Conservation (phyloP, 352 stramenopile genomes). For the Phytophthora gonapodyides region DNA sequence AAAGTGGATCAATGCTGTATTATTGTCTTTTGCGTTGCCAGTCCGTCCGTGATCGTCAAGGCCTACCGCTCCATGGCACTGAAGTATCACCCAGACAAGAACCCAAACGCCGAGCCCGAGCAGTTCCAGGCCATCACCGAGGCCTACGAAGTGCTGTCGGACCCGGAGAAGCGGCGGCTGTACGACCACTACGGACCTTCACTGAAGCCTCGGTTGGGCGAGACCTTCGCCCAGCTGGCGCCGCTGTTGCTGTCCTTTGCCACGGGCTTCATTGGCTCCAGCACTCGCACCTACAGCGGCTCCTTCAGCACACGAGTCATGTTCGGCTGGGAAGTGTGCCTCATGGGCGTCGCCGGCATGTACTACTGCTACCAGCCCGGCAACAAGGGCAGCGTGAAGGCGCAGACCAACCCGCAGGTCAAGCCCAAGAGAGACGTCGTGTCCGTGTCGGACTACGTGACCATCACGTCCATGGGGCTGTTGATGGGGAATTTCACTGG, state of each 20-base stretch:
- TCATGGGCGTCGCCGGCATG: constrained; percentile 62
- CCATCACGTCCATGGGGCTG: constrained; percentile 65
- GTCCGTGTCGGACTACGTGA: constrained; percentile 71
- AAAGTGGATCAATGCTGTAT: background rate
- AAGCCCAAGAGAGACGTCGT: constrained; percentile 51
- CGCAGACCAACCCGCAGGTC: constrained; percentile 19
- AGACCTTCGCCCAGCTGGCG: constrained; percentile 66
- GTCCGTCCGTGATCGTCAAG: constrained; percentile 93
- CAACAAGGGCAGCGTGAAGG: constrained; percentile 11
- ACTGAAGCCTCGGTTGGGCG: constrained; percentile 61
- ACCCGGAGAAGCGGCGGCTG: constrained; percentile 70
- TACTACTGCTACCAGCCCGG: constrained; percentile 57
- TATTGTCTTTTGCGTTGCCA: constrained; percentile 31
- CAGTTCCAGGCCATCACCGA: constrained; percentile 88
- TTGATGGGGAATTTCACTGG: constrained; percentile 61
- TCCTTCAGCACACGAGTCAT: constrained; percentile 33
- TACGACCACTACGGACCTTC: constrained; percentile 78
- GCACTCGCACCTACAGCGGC: constrained; percentile 43
- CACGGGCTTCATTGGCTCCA: constrained; percentile 60
- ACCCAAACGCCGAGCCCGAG: constrained; percentile 85
- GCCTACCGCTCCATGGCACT: constrained; percentile 94
- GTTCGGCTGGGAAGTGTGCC: constrained; percentile 49
- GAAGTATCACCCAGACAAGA: constrained; percentile 97
- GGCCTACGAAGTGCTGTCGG: constrained; percentile 78
- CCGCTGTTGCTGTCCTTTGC: constrained; percentile 65